Conservation (phyloP, 352 stramenopile genomes). For the Pseudoperonospora humuli region DNA sequence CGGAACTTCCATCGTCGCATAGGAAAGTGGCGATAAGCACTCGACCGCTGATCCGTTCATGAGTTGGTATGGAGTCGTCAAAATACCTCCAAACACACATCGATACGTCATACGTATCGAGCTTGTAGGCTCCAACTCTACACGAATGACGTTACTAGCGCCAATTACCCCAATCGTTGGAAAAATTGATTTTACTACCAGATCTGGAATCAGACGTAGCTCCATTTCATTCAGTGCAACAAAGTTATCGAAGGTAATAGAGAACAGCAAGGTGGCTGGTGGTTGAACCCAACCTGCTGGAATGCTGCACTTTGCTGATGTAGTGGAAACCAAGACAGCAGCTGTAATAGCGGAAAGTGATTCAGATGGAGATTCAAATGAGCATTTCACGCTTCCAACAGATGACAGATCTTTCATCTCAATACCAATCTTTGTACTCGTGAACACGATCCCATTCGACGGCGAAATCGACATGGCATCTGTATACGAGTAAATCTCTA, state of each 20-base stretch:
- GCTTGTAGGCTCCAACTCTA: slow-evolving; percentile 6
- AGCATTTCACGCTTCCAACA: slow-evolving; percentile 17
- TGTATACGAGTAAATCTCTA: slow-evolving; percentile 23
- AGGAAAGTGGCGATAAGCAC: slow-evolving; percentile 20
- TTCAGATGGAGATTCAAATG: slow-evolving; percentile 9
- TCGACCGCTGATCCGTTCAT: slow-evolving; percentile 11
- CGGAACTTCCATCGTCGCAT: slow-evolving; percentile 1
- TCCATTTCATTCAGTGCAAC: slow-evolving; percentile 16
- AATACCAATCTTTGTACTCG: slow-evolving; percentile 20
- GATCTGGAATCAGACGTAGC: slow-evolving; percentile 3
- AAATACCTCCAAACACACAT: slow-evolving; percentile 24
- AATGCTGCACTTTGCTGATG: slow-evolving; percentile 15
- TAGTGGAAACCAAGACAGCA: slow-evolving; percentile 2
- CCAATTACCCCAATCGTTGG: slow-evolving; percentile 19
- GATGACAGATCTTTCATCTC: slow-evolving; percentile 11
- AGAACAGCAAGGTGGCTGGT: slow-evolving; percentile 7
- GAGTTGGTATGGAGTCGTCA: slow-evolving; percentile 1
- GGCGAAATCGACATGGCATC: slow-evolving; percentile 15
- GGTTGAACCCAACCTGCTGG: slow-evolving; percentile 1
- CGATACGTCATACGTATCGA: slow-evolving; percentile 3
- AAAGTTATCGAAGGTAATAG: slow-evolving; percentile 19
- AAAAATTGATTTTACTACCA: slow-evolving; percentile 19
- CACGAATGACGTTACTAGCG: slow-evolving; percentile 11
- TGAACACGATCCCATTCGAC: slow-evolving; percentile 26
- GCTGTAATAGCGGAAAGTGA: background rate